Base-by-base conservation (phyloP, 2,329 filamentous ascomycete species). In the Cercospora zeina region DNA sequence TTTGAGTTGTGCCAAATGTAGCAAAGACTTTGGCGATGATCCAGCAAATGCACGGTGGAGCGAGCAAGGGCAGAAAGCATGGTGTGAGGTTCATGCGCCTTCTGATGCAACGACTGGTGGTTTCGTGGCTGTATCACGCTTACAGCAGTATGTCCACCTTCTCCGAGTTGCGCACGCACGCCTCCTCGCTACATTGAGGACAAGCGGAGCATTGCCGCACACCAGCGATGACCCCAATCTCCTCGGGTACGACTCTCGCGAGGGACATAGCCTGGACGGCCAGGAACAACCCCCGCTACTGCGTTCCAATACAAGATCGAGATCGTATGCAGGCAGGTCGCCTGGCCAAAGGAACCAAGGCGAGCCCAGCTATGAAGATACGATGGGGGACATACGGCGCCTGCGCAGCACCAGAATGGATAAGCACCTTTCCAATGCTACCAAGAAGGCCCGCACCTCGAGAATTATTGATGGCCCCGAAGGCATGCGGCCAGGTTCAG, bases 91-190 rank as follows among this genome's bases (percentile, higher is more conserved):
- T 21, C 74, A 76, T 54, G 71, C 73, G 83, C 45, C 77, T 79
- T 39, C 82, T 82, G 68, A 80, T 81, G 55, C 80, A 83, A 8
- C 87, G 87, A 21, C 62, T 64, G 78, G 77, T n/a, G 84, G 83
- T 0, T 90, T 97, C 71, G 83, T 88, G 64, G 85, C 87, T 64
- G 85, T 97, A 37, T 90, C 90, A 16, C 92, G 96, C 75, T 81
- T 99, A 59, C 89, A 95, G 73, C 93, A 99, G 79, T 99, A 96
- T 73, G 88, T 97, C 5, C 97, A 97, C 76, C 81, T 99, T 19
- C 82, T 99, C 42, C 87, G 91, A 71, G 95, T 99, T 21, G 95
- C 95, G 16, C 84, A 99, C 68, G 95, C 95, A 24, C 84, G 95
- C 61, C 82, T 99, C 24, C 81, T 99, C 64, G 90, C 93, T 49